These are phyloP conservation scores for Annona squamosa DNA, from an alignment of 164 flowering plant species.

Conservation along the genomic window DNA sequence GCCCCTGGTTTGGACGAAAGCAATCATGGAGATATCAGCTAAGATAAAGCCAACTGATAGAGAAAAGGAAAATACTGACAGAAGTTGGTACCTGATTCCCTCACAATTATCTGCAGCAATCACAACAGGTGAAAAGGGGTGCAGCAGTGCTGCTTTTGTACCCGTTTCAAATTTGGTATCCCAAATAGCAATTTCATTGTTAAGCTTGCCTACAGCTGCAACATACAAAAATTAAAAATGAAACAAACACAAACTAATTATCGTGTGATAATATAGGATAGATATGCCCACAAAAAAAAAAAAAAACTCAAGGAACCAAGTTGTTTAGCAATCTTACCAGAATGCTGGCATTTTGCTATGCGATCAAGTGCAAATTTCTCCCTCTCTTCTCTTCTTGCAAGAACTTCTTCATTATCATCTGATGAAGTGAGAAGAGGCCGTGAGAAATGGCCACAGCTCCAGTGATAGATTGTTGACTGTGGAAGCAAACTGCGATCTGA, in stretches of 20 bases:
- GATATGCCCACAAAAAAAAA: not conserved
- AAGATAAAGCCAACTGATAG: not conserved
- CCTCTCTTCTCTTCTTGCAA: conserved; percentile 63
- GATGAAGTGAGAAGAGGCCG: conserved; percentile 74
- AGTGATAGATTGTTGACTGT: conserved; percentile 81
- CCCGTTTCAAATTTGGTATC: conserved; percentile 86
- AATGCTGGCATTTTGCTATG: conserved; percentile 81
- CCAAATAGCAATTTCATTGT: conserved; percentile 73
- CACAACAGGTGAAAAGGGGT: conserved; percentile 84
- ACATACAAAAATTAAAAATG: conserved; percentile 5
- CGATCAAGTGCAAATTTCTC: conserved; percentile 73
- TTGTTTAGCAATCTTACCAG: conserved; percentile 38
- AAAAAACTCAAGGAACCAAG: not conserved
- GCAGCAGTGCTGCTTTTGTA: conserved; percentile 59
- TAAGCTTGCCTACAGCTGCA: conserved; percentile 69
- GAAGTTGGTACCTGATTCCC: conserved; percentile 55
- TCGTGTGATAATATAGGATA: too few species aligned
- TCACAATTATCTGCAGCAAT: conserved; percentile 91
- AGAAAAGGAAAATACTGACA: not conserved
- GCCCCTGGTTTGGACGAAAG: not conserved
- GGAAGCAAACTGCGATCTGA: conserved; percentile 91
- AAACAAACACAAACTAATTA: too few species aligned
- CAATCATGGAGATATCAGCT: not conserved
- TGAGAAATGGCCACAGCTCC: conserved; percentile 97
- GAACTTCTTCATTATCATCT: conserved; percentile 74